These are phyloP conservation scores for Osmanthus fragrans DNA, from an alignment of 257 asterid genomes.

Conservation along the genomic window DNA sequence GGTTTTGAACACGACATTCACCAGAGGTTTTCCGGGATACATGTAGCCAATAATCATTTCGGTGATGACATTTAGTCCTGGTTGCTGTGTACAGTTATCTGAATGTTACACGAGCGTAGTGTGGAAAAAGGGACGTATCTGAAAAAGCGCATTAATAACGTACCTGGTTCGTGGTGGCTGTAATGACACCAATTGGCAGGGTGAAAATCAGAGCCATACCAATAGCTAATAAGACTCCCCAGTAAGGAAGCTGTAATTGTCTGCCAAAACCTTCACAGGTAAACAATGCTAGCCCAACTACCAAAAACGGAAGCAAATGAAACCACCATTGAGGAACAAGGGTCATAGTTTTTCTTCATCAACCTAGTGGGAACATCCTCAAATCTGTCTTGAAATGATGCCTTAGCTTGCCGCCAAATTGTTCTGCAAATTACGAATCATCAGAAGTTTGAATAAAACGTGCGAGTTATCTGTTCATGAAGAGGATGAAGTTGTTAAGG, in stretches of 20 bases:
- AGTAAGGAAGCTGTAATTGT: conserved; percentile 66
- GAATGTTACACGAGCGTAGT: background rate
- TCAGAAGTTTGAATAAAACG: background rate
- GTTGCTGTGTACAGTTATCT: conserved; percentile 28
- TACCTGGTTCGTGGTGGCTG: conserved; percentile 72
- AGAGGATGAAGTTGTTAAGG: background rate
- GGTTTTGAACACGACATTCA: conserved; percentile 61
- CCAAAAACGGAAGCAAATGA: conserved; percentile 38
- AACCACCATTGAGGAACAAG: conserved; percentile 85
- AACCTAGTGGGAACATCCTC: conserved; percentile 66
- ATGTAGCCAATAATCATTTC: conserved; percentile 71
- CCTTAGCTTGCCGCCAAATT: conserved; percentile 64
- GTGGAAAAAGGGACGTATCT: too few relatives aligned
- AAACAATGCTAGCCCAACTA: conserved; percentile 38
- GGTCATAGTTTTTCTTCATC: conserved; percentile 65
- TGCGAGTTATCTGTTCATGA: background rate
- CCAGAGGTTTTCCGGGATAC: conserved; percentile 71
- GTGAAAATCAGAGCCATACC: conserved; percentile 55
- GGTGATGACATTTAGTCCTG: conserved; percentile 57
- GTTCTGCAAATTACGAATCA: conserved; percentile 28
- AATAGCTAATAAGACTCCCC: conserved; percentile 65
- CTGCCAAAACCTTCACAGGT: conserved; percentile 61
- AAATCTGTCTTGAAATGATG: conserved; percentile 50
- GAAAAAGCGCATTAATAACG: background rate
- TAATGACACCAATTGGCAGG: conserved; percentile 59